These are phyloP conservation scores for Metschnikowia borealis DNA, from an alignment of 805 yeast genomes.

Conservation along the genomic window DNA sequence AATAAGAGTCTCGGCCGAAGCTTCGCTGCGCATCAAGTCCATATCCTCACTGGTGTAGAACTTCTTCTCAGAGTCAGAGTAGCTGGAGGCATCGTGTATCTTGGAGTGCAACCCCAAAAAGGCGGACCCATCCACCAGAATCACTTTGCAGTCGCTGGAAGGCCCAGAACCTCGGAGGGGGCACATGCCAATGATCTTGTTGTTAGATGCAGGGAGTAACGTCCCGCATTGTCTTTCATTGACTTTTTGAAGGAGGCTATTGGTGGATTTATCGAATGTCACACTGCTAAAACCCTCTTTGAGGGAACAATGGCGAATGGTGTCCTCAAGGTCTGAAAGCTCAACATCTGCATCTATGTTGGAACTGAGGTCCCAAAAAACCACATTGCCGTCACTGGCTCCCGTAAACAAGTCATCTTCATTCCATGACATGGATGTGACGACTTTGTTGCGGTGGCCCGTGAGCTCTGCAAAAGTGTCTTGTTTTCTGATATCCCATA, in stretches of 20 bases:
- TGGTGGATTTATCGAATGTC: constrained; percentile 29
- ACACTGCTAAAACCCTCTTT: constrained; percentile 46
- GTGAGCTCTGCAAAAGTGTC: constrained; percentile 48
- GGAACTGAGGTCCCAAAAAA: constrained; percentile 57
- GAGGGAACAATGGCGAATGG: constrained; percentile 35
- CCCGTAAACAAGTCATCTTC: constrained; percentile 52
- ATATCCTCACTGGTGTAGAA: constrained; percentile 28
- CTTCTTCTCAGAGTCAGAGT: constrained; percentile 12
- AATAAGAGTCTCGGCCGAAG: constrained; percentile 13
- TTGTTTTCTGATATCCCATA: constrained; percentile 74
- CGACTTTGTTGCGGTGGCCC: constrained; percentile 50
- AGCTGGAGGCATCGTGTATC: constrained; percentile 26
- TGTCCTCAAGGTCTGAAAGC: constrained; percentile 13
- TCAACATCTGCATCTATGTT: constrained; percentile 12
- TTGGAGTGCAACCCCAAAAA: constrained; percentile 54
- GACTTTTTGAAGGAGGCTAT: constrained; percentile 27
- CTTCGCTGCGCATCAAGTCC: constrained; percentile 6
- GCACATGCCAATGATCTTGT: constrained; percentile 45
- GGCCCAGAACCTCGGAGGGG: constrained; percentile 20
- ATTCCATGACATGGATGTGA: constrained; percentile 62
- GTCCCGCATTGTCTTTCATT: constrained; percentile 57
- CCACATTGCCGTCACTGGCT: constrained; percentile 61
- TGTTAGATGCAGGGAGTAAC: constrained; percentile 55
- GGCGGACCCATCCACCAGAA: constrained; percentile 52
- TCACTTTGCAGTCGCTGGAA: constrained; percentile 32